Evolutionary conservation across 2,329 filamentous ascomycete genomes (phyloP), one percentile per base, ranked within the genome.

Genomic region (Helotiales sp.): DNA sequence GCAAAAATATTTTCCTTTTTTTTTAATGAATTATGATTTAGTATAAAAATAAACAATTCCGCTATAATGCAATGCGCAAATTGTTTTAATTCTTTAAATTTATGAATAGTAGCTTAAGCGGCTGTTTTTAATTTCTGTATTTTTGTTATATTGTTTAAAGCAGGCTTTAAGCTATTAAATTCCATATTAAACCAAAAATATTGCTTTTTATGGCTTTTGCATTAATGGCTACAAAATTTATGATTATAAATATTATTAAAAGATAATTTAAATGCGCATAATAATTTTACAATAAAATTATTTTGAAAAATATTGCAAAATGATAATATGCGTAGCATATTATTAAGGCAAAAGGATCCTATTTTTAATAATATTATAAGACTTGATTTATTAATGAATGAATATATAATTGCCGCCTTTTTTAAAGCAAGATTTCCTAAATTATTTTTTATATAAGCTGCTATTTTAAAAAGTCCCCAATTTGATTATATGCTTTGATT

Each of bases 391-490:
- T 52, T 7, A 52, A 52, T 52, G 13, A 24, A 52, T 24, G 24
- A 24, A 52, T 52, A 17, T 52, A 52, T 52, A 52, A 52, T 13
- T 52, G 49, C 49, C 49, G 49, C 13, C 49, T 52, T 24, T 28
- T 52, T 11, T 28, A 52, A 52, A 11, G 49, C 13, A 52, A 52
- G 49, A 30, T 52, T 52, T 52, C 49, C 24, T 28, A 13, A 24
- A 30, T 52, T 13, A 30, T 52, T 52, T 11, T 52, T n/a, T 24
- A 10, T 11, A 11, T 7, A 52, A 52, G 49, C 49, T 13, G 13
- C 24, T 24, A 24, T 52, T 24, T 52, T 52, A 11, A 17, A 52
- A 52, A 52, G 49, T 52, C 8, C 24, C 24, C 13, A 52, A 24
- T 52, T 24, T 24, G 24, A 24, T 52, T 28, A 52, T 52, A 15